These are phyloP conservation scores for Cenchrus fungigraminus DNA, from an alignment of 176 grass and related monocot genomes.

Conservation along the genomic window DNA sequence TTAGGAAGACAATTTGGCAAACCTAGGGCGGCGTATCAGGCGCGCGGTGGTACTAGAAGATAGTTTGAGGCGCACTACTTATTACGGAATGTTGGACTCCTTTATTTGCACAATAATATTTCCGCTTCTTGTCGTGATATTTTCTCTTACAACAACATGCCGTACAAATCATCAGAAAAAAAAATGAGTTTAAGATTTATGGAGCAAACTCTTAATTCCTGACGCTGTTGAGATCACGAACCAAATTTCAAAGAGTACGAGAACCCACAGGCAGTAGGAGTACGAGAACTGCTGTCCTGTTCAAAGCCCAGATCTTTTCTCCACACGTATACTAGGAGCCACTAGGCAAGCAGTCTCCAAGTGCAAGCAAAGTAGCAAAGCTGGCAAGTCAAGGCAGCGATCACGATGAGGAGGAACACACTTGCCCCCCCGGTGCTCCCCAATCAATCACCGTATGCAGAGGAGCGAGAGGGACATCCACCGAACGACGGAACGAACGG, in stretches of 20 bases:
- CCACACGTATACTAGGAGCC: background rate
- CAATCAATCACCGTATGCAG: background rate
- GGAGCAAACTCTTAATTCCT: too few relatives aligned
- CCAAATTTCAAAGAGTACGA: background rate
- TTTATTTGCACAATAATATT: too few relatives aligned
- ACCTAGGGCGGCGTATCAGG: background rate
- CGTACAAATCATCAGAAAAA: too few relatives aligned
- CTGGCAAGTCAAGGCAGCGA: background rate
- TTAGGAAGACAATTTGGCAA: background rate
- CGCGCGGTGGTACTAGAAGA: background rate
- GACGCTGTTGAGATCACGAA: background rate
- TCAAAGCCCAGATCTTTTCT: background rate
- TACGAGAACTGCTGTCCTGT: background rate
- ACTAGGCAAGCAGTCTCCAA: background rate
- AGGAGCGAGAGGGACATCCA: background rate
- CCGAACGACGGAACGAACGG: constrained; percentile 15
- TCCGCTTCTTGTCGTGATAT: too few relatives aligned
- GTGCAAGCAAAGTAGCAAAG: background rate
- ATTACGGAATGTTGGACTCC: too few relatives aligned
- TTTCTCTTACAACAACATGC: too few relatives aligned
- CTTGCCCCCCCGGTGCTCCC: background rate
- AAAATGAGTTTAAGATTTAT: too few relatives aligned
- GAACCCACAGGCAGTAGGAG: too few relatives aligned
- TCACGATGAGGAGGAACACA: background rate
- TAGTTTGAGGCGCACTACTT: background rate